These are phyloP conservation scores for Aureobasidium sp. DNA, from an alignment of 2,329 filamentous ascomycete genomes.

Conservation along the genomic window DNA sequence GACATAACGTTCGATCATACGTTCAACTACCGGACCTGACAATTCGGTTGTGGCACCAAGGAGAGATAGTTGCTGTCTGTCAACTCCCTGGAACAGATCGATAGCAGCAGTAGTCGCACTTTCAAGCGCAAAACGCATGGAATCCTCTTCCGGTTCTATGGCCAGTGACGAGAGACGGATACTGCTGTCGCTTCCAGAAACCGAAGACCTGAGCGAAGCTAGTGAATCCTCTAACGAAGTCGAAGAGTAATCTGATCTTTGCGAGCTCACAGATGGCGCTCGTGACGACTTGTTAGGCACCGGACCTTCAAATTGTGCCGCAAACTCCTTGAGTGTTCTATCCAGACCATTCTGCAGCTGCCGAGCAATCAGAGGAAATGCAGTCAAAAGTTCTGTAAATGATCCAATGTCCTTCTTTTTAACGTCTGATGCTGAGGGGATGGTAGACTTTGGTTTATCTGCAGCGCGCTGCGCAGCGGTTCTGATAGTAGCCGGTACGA, in stretches of 20 bases:
- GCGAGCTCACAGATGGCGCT: constrained; percentile 29
- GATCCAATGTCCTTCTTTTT: constrained; percentile 85
- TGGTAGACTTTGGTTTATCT: constrained; percentile 17
- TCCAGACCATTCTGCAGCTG: constrained; percentile 95
- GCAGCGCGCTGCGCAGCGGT: constrained; percentile 24
- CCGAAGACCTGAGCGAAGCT: constrained; percentile 28
- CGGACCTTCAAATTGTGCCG: constrained; percentile 74
- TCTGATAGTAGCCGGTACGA: constrained; percentile 54
- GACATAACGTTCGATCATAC: constrained; percentile 90
- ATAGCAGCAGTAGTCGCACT: constrained; percentile 89
- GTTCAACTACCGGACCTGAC: constrained; percentile 85
- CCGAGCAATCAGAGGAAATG: constrained; percentile 90
- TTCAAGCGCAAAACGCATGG: constrained; percentile 82
- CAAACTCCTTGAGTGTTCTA: constrained; percentile 83
- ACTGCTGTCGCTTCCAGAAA: constrained; percentile 32
- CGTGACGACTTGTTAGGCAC: constrained; percentile 48
- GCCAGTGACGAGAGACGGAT: constrained; percentile 50
- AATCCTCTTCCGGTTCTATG: constrained; percentile 82
- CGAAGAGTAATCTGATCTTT: constrained; percentile 28
- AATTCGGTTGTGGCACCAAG: constrained; percentile 89
- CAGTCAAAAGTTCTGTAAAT: constrained; percentile 81
- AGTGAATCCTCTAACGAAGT: constrained; percentile 25
- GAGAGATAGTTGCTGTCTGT: constrained; percentile 88
- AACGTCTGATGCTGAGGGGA: constrained; percentile 35
- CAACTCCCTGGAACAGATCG: constrained; percentile 89